A percentile compares a stretch with the other conserved stretches of the same genome.
These are phyloP conservation scores for Gossypium schwendimanii DNA, from an alignment of 441 rosid species.

Conservation along the genomic window DNA sequence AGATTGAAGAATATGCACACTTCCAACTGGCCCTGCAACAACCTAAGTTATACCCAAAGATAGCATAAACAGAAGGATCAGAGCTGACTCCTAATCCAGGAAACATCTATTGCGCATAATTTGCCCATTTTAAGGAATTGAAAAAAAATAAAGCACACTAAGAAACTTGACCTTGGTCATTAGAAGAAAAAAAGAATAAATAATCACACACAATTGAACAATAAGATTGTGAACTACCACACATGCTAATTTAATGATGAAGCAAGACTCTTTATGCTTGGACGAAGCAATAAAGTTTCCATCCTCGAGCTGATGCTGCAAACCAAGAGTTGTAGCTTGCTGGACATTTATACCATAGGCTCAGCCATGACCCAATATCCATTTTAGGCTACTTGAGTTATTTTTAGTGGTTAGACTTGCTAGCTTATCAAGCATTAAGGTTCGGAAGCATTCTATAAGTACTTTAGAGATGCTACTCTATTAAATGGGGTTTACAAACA, in stretches of 20 bases:
- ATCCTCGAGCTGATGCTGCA: neutral
- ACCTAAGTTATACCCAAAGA: neutral
- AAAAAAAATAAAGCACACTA: neutral
- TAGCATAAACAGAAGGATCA: neutral
- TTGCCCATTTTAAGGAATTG: neutral
- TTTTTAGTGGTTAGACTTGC: conserved; percentile 3
- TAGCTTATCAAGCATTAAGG: neutral
- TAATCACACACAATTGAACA: neutral
- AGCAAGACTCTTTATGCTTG: neutral
- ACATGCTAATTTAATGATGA: neutral
- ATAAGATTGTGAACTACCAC: neutral
- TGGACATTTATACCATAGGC: neutral
- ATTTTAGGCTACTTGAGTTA: neutral
- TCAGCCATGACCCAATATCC: neutral
- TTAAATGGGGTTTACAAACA: neutral
- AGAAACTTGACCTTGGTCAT: neutral
- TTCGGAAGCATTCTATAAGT: neutral
- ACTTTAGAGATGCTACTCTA: neutral
- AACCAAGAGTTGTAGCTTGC: neutral
- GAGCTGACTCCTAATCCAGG: neutral
- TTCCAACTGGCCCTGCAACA: neutral
- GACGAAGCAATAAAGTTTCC: neutral
- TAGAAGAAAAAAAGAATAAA: neutral
- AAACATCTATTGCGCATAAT: neutral
- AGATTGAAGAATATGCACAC: neutral